Conservation (phyloP, 371 early-diverging fungal genomes). For the Mucor piriformis region DNA sequence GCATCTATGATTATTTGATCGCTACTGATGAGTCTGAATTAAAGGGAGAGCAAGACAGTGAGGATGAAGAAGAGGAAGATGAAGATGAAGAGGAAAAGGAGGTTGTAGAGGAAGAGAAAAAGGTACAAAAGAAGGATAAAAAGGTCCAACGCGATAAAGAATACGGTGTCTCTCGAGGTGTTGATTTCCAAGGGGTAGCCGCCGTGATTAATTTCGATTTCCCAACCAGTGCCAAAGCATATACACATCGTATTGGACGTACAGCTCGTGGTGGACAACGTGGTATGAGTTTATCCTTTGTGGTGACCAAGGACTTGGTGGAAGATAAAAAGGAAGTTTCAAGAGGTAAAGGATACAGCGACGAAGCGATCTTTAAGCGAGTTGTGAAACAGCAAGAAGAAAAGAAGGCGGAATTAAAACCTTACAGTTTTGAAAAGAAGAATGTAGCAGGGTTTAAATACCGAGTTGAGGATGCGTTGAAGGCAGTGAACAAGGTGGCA, state of each 20-base stretch:
- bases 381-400: slow-evolving; percentile 71
- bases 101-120: slow-evolving; percentile 15
- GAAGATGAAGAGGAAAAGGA: slow-evolving; percentile 37
- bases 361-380: slow-evolving; percentile 72
- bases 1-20: slow-evolving; percentile 95
- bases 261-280: slow-evolving; percentile 93
- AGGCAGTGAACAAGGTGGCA: slow-evolving; percentile 73
- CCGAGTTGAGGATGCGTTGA: slow-evolving; percentile 87
- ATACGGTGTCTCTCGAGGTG: slow-evolving; percentile 96
- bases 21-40: slow-evolving; percentile 90
- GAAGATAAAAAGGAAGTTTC: slow-evolving; percentile 36
- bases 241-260: slow-evolving; percentile 96
- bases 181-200: slow-evolving; percentile 94
- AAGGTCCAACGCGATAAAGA: slow-evolving; percentile 72
- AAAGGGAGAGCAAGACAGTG: slow-evolving; percentile 74
- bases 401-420: slow-evolving; percentile 67
- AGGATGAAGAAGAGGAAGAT: slow-evolving; percentile 48
- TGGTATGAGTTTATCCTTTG: slow-evolving; percentile 90
- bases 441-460: slow-evolving; percentile 92
- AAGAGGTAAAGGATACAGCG: slow-evolving; percentile 50
- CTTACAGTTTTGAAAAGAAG: slow-evolving; percentile 87
- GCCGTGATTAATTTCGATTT: slow-evolving; percentile 99
- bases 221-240: slow-evolving; percentile 87
- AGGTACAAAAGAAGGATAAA: slow-evolving; percentile 37
- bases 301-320: slow-evolving; percentile 56